A percentile compares a stretch with the other conserved stretches of the same genome.
These are phyloP conservation scores for Lasiosphaeria miniovina DNA, from an alignment of 495 filamentous ascomycete species.

Conservation along the genomic window DNA sequence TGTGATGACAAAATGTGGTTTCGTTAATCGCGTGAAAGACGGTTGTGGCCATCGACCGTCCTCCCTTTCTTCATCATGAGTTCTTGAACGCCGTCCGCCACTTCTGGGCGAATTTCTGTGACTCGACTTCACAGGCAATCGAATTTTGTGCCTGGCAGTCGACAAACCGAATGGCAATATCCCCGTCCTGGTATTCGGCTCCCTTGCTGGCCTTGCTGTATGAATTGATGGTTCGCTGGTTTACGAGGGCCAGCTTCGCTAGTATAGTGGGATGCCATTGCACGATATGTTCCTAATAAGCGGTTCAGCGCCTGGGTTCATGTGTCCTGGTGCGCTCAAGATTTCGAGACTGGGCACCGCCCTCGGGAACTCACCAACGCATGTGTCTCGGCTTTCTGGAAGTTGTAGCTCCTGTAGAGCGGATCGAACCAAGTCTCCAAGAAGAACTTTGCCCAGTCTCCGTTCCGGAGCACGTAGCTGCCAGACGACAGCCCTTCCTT, in stretches of 20 bases:
- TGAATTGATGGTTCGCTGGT: constrained; percentile 76
- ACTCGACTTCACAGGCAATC: constrained; percentile 68
- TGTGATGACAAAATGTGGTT: background rate
- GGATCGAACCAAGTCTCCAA: constrained; percentile 97
- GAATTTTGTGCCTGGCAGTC: constrained; percentile 59
- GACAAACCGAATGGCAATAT: constrained; percentile 74
- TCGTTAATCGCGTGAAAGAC: too few relatives aligned
- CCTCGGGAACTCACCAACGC: constrained; percentile 64
- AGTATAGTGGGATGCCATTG: constrained; percentile 99
- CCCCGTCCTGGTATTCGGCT: constrained; percentile 73
- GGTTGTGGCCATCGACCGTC: background rate
- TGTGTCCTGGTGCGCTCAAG: background rate
- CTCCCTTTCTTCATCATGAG: constrained; percentile 11
- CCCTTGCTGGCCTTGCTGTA: constrained; percentile 50
- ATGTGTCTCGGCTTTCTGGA: constrained; percentile 90
- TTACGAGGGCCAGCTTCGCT: constrained; percentile 78
- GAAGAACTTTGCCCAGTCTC: constrained; percentile 90
- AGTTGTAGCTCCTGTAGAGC: constrained; percentile 87
- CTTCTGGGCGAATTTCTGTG: constrained; percentile 43
- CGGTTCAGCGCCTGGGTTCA: background rate
- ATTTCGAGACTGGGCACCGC: too few relatives aligned
- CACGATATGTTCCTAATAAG: constrained; percentile 74
- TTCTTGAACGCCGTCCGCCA: constrained; percentile 45
- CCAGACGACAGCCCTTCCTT: constrained; percentile 69
- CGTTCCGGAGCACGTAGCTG: constrained; percentile 76